Base-by-base conservation (phyloP, 495 filamentous ascomycete genomes). In the Talaromyces adpressus region DNA sequence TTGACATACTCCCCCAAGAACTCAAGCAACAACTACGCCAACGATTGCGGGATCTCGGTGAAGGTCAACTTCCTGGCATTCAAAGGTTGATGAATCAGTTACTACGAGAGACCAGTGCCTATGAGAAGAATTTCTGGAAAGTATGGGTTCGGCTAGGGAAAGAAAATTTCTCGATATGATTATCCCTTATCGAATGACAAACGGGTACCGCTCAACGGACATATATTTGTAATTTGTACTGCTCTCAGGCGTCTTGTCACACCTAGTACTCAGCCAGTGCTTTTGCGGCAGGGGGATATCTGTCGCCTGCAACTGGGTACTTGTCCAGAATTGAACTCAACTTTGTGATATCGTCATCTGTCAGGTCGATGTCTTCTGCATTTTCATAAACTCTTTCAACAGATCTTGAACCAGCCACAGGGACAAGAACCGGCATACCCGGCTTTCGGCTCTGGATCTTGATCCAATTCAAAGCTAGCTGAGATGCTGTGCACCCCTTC, bases 381-480 rank as follows among this genome's bases (percentile, higher is more conserved):
- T 87, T 87, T 73, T 87, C 84, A n/a, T 64, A 47, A 4, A 86
- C 73, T 4, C 81, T 73, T 8, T 59, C 71, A 2, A 62, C 75
- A 4, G 74, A 78, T 41, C 81, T 86, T 14, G 89, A 81, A 4
- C 91, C 89, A 1, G 88, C 88, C 62, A 94, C 91, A 4, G 91
- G 91, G 52, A 93, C 84, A 67, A 92, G 85, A 8, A 75, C 72
- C 6, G 84, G 81, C 65, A 82, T 77, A 4, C 83, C 61, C 36
- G 82, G 71, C 53, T 77, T 73, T 36, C 74, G 72, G 30, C 80
- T 77, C 59, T 85, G 72, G 1, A 72, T 71, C 54, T 71, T 73
- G 1, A 85, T 77, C 89, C 90, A 94, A 18, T 74, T 79, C 57
- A 94, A 77, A 18, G 89, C 90, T 32, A 94, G 72, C 77, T 93